Base-by-base conservation (phyloP, 805 yeast species). In the Phaffomyces opuntiae region DNA sequence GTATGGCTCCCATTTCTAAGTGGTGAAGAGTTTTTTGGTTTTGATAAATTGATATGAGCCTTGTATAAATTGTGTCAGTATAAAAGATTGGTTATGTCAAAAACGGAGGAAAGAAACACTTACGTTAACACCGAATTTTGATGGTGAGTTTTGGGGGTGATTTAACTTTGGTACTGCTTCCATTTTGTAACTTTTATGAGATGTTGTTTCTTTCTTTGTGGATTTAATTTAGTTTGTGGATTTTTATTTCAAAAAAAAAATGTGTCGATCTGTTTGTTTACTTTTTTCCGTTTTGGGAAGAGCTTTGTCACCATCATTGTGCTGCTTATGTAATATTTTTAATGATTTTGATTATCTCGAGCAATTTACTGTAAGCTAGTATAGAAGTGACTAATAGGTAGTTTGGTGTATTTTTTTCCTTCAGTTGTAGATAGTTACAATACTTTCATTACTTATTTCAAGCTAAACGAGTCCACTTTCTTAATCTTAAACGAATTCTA, bases 21-120 rank as follows among this genome's bases (percentile, higher is more conserved):
- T 2, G 63, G 62, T 2, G 62, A 56, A 13, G 13, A 11, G 24
- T 21, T 21, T 29, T 13, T 13, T 29, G 31, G 31, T 29, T 9
- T 29, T 11, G 14, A 12, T 29, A 29, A 4, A 11, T 29, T 29
- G 31, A 11, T 11, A 29, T 29, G 24, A 21, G 24, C 24, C 24
- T 21, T 21, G 24, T 21, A 21, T 21, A 6, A 21, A 21, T 21
- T 21, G 14, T 29, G 31, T 29, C 31, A 11, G 31, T 29, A 29
- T 29, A 29, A 19, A 39, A 19, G 21, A 21, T 21, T 21, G 24
- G 7, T 21, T 21, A 21, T 21, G 4, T 21, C 24, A 21, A 21
- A 21, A 21, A 21, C 24, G 24, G 24, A 21, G 12, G 9, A 34
- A 35, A 25, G 16, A 26, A 35, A 5, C n/a, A 42, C 36, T 12